Evolutionary conservation across 352 stramenopile genomes (phyloP).

Genomic region (Phytophthora lateralis): DNA sequence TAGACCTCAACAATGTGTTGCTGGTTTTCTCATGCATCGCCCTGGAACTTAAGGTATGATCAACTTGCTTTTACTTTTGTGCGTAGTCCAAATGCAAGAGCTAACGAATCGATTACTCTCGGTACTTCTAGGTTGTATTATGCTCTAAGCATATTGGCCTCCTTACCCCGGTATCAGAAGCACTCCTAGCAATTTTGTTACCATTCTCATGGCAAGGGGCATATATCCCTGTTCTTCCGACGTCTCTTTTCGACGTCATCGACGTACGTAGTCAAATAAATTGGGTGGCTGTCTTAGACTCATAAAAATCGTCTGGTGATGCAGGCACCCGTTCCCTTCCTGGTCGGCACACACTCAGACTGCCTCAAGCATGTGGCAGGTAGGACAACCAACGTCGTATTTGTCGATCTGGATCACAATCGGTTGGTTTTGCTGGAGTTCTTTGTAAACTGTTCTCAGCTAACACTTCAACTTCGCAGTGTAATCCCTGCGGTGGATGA

Average conservation of each 20-base stretch:
- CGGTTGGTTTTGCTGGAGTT: constrained; percentile 40
- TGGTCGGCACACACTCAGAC: constrained; percentile 91
- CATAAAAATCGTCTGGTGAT: background rate
- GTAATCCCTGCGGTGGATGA: constrained; percentile 81
- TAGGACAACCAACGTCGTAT: constrained; percentile 87
- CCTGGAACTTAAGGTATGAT: constrained; percentile 84
- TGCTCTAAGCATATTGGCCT: constrained; percentile 91
- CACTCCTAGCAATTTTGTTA: constrained; percentile 91
- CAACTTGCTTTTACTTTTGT: background rate
- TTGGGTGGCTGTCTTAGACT: background rate
- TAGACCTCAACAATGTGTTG: constrained; percentile 93
- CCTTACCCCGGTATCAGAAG: constrained; percentile 92
- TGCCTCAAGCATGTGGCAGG: constrained; percentile 67
- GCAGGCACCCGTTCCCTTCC: constrained; percentile 93
- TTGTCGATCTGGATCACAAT: constrained; percentile 95
- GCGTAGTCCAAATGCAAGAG: background rate
- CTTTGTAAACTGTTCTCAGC: too few relatives aligned
- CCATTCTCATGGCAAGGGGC: constrained; percentile 95
- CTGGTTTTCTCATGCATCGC: constrained; percentile 91
- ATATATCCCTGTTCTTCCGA: constrained; percentile 94
- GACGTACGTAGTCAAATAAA: constrained; percentile 63
- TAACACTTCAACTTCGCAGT: constrained; percentile 28
- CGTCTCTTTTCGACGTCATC: constrained; percentile 92
- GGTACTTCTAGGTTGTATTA: constrained; percentile 78
- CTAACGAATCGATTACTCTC: background rate